Base-by-base conservation (phyloP, 495 filamentous ascomycete genomes). In the Trichoderma virens region DNA sequence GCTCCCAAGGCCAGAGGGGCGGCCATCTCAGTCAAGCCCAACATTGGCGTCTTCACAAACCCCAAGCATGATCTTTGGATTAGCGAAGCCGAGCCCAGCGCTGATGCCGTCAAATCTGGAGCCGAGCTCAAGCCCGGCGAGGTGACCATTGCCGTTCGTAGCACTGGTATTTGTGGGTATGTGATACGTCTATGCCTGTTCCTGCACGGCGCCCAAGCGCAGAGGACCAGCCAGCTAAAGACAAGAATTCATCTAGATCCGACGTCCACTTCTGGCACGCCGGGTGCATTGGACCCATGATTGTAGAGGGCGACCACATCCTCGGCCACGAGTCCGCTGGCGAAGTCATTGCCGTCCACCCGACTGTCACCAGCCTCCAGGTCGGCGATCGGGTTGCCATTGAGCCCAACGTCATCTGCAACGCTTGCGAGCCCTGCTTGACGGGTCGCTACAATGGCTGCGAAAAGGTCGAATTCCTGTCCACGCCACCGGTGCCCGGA, bases 201-300 rank as follows among this genome's bases (percentile, higher is more conserved):
- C n/a, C n/a, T n/a, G n/a, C 34, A 35, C 34, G 13, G 2, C 0
- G 34, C 34, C 6, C 18, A 47, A 47, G 20, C 43, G n/a, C 20
- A 32, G 31, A 32, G 62, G n/a, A 28, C 25, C 9, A 23, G 18
- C 8, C 3, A 20, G 60, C 66, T 75, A 8, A 71, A 67, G n/a
- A n/a, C n/a, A n/a, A 25, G 27, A 34, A 54, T 47, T 32, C 41
- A 64, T 31, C 38, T 70, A 95, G 91, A 59, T 95, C 91, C 62
- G 92, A 96, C 75, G 86, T 97, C 32, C 92, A 96, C 78, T 97
- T 97, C 82, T 96, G 92, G 92, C 91, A 93, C 73, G 88, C 87
- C 38, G 92, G 92, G 66, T 90, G 88, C 76, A 96, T 97, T 71
- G 92, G 92, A 16, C 92, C 92, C 62, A 97, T 96, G 92, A 88